phyloP scores from a whole-genome alignment of 805 yeast genomes.

The Saturnispora bothae region DNA sequence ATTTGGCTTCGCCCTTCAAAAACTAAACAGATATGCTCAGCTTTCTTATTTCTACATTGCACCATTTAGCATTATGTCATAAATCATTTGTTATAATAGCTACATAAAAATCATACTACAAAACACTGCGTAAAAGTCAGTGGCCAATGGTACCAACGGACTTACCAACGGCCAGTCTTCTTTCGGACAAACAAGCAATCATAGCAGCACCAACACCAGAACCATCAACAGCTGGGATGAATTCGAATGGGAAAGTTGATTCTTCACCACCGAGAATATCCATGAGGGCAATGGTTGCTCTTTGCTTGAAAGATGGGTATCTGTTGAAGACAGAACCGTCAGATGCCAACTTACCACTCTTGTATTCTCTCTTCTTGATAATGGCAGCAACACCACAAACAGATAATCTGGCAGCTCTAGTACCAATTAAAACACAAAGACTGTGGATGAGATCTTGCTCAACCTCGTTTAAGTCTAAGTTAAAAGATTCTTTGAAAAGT shows the following conservation, averaged over 20 bases:
- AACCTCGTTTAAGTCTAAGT: slow-evolving; percentile 53
- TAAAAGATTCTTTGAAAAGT: slow-evolving; percentile 49
- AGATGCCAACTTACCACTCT: slow-evolving; percentile 82
- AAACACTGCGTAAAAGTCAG: too few species aligned
- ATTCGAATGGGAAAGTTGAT: slow-evolving; percentile 19
- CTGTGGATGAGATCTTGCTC: slow-evolving; percentile 80
- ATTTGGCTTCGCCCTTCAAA: slow-evolving; percentile 2
- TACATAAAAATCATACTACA: too few species aligned
- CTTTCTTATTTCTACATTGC: background rate
- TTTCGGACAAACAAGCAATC: slow-evolving; percentile 87
- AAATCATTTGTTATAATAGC: too few species aligned
- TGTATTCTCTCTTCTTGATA: slow-evolving; percentile 72
- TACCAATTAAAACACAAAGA: slow-evolving; percentile 79
- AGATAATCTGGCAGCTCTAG: slow-evolving; percentile 84
- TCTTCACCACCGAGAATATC: slow-evolving; percentile 49
- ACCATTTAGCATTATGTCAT: too few species aligned
- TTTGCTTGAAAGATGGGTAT: slow-evolving; percentile 83
- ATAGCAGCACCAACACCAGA: slow-evolving; percentile 98
- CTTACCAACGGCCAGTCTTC: slow-evolving; percentile 58
- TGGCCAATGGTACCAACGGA: slow-evolving; percentile 27
- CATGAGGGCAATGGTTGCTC: slow-evolving; percentile 80
- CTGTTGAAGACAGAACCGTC: slow-evolving; percentile 94
- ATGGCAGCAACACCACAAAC: slow-evolving; percentile 95
- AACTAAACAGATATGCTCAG: background rate
- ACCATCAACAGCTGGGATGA: slow-evolving; percentile 64